Evolutionary conservation across 2,329 filamentous ascomycete genomes (phyloP).

Genomic region (Apiospora aurea): DNA sequence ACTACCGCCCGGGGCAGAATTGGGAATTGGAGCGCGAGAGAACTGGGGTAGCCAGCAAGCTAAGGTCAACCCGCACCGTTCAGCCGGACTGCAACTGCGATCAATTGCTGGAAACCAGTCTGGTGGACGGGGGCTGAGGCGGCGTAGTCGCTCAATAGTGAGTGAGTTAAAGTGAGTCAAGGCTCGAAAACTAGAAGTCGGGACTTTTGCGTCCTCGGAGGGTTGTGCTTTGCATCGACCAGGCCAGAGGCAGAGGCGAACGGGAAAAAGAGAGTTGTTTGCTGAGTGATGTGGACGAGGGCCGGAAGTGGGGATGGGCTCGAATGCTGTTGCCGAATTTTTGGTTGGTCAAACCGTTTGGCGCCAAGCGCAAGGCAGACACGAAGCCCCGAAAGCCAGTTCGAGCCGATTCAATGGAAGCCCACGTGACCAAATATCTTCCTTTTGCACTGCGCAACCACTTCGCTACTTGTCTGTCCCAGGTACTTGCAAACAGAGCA

Average conservation of each 20-base stretch:
- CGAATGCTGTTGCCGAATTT: background rate
- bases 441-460: background rate
- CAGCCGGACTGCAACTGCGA: background rate
- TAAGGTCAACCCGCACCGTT: background rate
- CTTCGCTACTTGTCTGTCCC: background rate
- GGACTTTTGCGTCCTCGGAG: background rate
- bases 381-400: background rate
- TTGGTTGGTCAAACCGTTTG: background rate
- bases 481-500: too few relatives aligned
- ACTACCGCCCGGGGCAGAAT: constrained; percentile 6
- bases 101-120: background rate
- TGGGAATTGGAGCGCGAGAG: background rate
- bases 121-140: background rate
- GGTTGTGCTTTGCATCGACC: too few relatives aligned
- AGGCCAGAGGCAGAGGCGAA: background rate
- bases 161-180: background rate
- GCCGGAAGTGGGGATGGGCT: constrained; percentile 8
- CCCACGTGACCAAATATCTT: background rate
- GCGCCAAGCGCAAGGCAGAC: constrained; percentile 18
- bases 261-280: constrained; percentile 6
- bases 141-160: background rate
- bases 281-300: constrained; percentile 5
- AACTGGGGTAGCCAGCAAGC: background rate
- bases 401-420: background rate
- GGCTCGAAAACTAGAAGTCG: too few relatives aligned